Evolutionary conservation across 208 protist species (phyloP).

Genomic region (Acanthamoeba healyi): DNA sequence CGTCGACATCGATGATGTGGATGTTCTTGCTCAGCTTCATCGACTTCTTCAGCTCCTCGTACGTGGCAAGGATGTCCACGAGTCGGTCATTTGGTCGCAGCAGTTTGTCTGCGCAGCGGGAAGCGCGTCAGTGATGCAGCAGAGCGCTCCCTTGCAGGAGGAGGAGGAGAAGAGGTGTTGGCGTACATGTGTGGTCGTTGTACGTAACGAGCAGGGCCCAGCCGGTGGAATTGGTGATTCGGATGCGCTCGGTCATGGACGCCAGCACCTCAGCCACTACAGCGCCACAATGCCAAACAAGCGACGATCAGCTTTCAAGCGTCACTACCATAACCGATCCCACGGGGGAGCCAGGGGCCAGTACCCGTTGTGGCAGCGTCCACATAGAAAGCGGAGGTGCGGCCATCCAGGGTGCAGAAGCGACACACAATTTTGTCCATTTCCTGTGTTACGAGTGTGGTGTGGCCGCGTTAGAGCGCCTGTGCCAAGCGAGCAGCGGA

Average conservation of each 20-base stretch:
- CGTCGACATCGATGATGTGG: neutral
- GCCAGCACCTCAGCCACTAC: neutral
- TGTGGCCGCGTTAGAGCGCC: too few species aligned
- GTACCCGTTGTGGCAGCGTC: neutral
- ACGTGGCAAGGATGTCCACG: neutral
- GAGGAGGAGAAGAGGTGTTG: too few species aligned
- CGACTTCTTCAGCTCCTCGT: constrained; percentile 33
- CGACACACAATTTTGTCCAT: constrained; percentile 1
- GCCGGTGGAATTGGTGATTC: neutral
- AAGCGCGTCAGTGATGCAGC: neutral
- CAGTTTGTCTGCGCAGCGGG: neutral
- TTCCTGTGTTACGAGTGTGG: neutral
- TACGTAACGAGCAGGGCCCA: constrained; percentile 1
- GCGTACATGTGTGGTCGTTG: neutral
- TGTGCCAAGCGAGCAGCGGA: too few species aligned
- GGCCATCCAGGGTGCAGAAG: neutral
- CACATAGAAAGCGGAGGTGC: neutral
- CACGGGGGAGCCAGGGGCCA: too few species aligned
- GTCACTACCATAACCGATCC: too few species aligned
- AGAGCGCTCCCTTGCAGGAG: too few species aligned
- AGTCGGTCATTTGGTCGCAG: neutral
- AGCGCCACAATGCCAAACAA: too few species aligned
- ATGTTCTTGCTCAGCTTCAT: neutral
- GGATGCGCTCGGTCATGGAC: neutral
- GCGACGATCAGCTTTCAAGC: too few species aligned